A percentile compares a stretch with the other conserved stretches of the same genome.
Conservation (phyloP, 495 filamentous ascomycete genomes). For the Cladorrhinum samala region DNA sequence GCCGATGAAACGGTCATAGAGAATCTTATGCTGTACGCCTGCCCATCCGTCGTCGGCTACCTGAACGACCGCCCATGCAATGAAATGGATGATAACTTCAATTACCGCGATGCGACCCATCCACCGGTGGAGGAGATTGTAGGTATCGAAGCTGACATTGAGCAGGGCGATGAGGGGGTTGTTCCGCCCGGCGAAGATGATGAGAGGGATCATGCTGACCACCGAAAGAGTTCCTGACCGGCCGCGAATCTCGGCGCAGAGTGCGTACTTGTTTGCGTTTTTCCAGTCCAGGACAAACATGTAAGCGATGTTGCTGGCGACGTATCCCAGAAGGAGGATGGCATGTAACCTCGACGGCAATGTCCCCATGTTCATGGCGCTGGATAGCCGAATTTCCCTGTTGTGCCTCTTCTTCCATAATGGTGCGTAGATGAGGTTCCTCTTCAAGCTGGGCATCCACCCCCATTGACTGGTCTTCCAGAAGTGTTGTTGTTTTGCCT, state of each 20-base stretch:
- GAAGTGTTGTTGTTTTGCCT: constrained; percentile 39
- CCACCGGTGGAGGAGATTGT: constrained; percentile 93
- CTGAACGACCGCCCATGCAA: constrained; percentile 67
- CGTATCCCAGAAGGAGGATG: constrained; percentile 59
- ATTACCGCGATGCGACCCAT: constrained; percentile 80
- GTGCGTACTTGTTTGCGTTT: constrained; percentile 41
- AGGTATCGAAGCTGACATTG: constrained; percentile 90
- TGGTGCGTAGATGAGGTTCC: constrained; percentile 76
- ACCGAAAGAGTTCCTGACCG: constrained; percentile 76
- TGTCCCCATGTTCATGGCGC: constrained; percentile 74
- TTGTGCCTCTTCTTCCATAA: constrained; percentile 78
- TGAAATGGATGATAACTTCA: constrained; percentile 68
- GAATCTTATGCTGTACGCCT: constrained; percentile 43
- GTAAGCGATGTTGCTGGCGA: constrained; percentile 59
- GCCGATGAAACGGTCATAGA: constrained; percentile 50
- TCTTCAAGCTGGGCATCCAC: constrained; percentile 61
- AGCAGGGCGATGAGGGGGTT: constrained; percentile 82
- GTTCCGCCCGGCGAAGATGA: constrained; percentile 85
- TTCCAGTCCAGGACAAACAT: constrained; percentile 57
- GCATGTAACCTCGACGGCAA: constrained; percentile 80
- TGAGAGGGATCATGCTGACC: constrained; percentile 86
- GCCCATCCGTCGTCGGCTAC: constrained; percentile 60
- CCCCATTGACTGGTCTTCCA: constrained; percentile 43
- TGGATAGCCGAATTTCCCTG: constrained; percentile 72
- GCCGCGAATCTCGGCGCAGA: constrained; percentile 63